Evolutionary conservation across 768 basidiomycete genomes (phyloP).

Genomic region (Boletus rex-veris): DNA sequence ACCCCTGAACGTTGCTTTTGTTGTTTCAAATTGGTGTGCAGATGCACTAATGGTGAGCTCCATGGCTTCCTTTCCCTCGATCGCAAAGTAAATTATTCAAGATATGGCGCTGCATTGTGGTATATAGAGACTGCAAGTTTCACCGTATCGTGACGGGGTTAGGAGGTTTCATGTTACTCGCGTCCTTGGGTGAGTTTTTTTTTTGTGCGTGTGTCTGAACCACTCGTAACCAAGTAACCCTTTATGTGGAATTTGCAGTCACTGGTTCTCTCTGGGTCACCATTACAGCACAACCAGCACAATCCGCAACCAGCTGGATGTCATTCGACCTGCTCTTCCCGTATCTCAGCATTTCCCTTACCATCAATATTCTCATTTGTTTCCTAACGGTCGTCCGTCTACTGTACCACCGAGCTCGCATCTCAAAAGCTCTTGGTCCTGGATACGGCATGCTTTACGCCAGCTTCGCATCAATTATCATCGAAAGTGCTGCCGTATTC

Average conservation of each 20-base stretch:
- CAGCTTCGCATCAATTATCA: slow-evolving; percentile 31
- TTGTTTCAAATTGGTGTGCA: slow-evolving; percentile 31
- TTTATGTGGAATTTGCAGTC: slow-evolving; percentile 9
- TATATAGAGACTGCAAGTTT: slow-evolving; percentile 28
- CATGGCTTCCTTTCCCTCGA: neutral
- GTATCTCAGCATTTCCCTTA: slow-evolving; percentile 32
- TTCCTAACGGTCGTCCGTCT: slow-evolving; percentile 31
- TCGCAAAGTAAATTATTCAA: slow-evolving; percentile 2
- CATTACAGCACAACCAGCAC: slow-evolving; percentile 23
- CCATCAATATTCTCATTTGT: slow-evolving; percentile 31
- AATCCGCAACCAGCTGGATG: slow-evolving; percentile 24
- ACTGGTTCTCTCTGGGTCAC: slow-evolving; percentile 29
- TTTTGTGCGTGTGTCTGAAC: neutral
- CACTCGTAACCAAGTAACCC: neutral
- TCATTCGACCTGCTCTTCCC: slow-evolving; percentile 34
- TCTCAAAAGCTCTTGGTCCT: slow-evolving; percentile 25
- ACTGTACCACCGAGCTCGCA: slow-evolving; percentile 26
- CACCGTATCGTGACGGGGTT: slow-evolving; percentile 12
- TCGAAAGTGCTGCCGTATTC: slow-evolving; percentile 35
- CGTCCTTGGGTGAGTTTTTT: slow-evolving; percentile 20
- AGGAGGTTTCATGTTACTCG: slow-evolving; percentile 21
- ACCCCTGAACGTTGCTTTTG: slow-evolving; percentile 28
- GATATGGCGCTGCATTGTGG: slow-evolving; percentile 33
- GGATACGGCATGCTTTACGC: slow-evolving; percentile 27
- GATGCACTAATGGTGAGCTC: slow-evolving; percentile 29